Conservation (phyloP, 345 rosid genomes). For the Rhodamnia rubescens region DNA sequence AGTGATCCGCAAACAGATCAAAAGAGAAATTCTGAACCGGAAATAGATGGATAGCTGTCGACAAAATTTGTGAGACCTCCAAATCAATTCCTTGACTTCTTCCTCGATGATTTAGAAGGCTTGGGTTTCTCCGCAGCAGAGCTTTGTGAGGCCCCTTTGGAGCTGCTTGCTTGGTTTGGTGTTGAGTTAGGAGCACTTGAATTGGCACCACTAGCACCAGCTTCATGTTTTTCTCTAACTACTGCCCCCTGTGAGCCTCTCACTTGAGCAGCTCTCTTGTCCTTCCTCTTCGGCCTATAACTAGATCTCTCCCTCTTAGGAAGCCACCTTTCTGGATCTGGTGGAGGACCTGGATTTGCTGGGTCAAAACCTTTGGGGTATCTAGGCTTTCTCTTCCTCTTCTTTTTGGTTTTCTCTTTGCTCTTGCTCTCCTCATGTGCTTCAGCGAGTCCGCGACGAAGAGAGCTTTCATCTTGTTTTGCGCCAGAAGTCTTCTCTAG, state of each 20-base stretch:
- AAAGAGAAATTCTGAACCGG: background rate
- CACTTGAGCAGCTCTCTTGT: constrained; percentile 89
- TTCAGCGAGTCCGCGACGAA: constrained; percentile 12
- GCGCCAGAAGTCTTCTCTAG: constrained; percentile 89
- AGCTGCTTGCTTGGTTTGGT: constrained; percentile 26
- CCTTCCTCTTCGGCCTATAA: constrained; percentile 88
- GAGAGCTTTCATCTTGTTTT: constrained; percentile 52
- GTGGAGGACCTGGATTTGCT: constrained; percentile 92
- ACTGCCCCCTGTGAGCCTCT: constrained; percentile 96
- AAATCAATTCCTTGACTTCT: constrained; percentile 69
- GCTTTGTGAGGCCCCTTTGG: constrained; percentile 34
- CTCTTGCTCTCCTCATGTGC: constrained; percentile 50
- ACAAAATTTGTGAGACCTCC: background rate
- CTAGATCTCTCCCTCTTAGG: constrained; percentile 93
- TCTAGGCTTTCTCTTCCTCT: constrained; percentile 97
- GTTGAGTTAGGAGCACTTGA: constrained; percentile 21
- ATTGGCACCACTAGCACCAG: constrained; percentile 21
- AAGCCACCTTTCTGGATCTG: constrained; percentile 98
- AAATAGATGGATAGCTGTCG: background rate
- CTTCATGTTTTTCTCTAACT: constrained; percentile 61
- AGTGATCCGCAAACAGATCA: background rate
- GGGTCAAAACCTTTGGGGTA: constrained; percentile 98
- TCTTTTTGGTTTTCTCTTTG: constrained; percentile 75
- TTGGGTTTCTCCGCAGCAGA: constrained; percentile 32
- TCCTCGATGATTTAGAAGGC: constrained; percentile 77